Conservation (phyloP, 192 early-diverging fungal genomes). For the Backusella mclennaniae region DNA sequence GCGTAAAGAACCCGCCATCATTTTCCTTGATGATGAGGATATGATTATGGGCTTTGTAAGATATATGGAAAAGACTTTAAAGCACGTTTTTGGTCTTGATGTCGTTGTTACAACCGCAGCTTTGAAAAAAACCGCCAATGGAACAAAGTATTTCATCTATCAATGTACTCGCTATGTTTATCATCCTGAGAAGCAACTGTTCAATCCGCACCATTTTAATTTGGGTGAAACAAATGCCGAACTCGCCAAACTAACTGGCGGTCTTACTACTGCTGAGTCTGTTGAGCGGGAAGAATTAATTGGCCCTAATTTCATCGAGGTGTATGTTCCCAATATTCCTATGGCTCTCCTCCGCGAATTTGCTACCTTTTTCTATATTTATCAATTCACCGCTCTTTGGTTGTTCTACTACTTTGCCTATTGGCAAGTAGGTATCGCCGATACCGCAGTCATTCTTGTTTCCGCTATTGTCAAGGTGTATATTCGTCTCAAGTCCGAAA, state of each 20-base stretch:
- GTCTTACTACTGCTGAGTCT: constrained; percentile 55
- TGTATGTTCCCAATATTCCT: constrained; percentile 56
- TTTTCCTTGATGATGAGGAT: constrained; percentile 38
- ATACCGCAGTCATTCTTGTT: constrained; percentile 51
- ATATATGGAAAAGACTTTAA: constrained; percentile 9
- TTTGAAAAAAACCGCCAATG: constrained; percentile 45
- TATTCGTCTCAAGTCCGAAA: constrained; percentile 51
- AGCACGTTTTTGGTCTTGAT: constrained; percentile 37
- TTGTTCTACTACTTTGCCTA: constrained; percentile 56
- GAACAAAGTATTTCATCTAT: constrained; percentile 62
- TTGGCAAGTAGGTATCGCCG: constrained; percentile 54
- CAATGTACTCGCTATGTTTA: constrained; percentile 77
- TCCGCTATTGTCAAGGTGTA: constrained; percentile 50
- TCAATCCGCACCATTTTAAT: constrained; percentile 56
- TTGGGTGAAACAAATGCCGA: constrained; percentile 53
- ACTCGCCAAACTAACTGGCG: constrained; percentile 35
- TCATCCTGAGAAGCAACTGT: constrained; percentile 47
- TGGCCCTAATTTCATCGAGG: constrained; percentile 71
- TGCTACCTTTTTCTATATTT: constrained; percentile 54
- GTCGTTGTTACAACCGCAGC: constrained; percentile 40
- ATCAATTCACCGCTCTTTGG: constrained; percentile 52
- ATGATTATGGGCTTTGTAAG: constrained; percentile 29
- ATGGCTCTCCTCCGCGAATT: constrained; percentile 59
- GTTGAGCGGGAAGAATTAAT: constrained; percentile 51
- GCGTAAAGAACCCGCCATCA: constrained; percentile 33